A percentile compares a stretch with the other conserved stretches of the same genome.
These are phyloP conservation scores for Claviceps sp. DNA, from an alignment of 2,329 filamentous ascomycete genomes.

Conservation along the genomic window DNA sequence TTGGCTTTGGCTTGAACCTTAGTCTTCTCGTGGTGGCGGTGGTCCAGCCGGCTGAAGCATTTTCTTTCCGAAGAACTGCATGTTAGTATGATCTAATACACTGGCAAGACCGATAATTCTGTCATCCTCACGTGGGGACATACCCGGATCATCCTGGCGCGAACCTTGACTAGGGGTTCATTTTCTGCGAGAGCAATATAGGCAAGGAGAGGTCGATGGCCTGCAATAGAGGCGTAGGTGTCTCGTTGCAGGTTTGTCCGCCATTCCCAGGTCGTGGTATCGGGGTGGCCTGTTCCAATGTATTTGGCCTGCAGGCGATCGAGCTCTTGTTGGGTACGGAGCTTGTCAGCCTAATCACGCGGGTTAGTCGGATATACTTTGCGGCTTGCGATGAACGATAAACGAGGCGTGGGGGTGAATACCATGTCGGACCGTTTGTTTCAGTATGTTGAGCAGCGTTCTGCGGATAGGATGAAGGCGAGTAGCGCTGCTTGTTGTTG, in stretches of 20 bases:
- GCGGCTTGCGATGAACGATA: background rate
- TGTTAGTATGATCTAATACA: background rate
- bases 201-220: constrained; percentile 74
- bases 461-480: background rate
- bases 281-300: constrained; percentile 88
- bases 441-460: background rate
- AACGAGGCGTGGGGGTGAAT: background rate
- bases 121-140: constrained; percentile 9
- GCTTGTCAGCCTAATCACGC: constrained; percentile 68
- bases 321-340: constrained; percentile 93
- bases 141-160: constrained; percentile 66
- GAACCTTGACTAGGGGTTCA: constrained; percentile 66
- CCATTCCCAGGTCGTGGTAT: constrained; percentile 97
- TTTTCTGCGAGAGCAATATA: constrained; percentile 88
- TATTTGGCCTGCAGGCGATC: constrained; percentile 93
- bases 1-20: constrained; percentile 7
- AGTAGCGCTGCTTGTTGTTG: background rate
- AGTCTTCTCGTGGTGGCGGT: constrained; percentile 42
- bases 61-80: constrained; percentile 31
- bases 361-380: background rate
- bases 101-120: no score
- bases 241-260: constrained; percentile 90
- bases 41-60: constrained; percentile 52
- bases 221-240: constrained; percentile 76
- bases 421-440: background rate